Evolutionary conservation across 768 basidiomycete genomes (phyloP), one percentile per base, ranked within the genome.

Genomic region (Suillus luteus): DNA sequence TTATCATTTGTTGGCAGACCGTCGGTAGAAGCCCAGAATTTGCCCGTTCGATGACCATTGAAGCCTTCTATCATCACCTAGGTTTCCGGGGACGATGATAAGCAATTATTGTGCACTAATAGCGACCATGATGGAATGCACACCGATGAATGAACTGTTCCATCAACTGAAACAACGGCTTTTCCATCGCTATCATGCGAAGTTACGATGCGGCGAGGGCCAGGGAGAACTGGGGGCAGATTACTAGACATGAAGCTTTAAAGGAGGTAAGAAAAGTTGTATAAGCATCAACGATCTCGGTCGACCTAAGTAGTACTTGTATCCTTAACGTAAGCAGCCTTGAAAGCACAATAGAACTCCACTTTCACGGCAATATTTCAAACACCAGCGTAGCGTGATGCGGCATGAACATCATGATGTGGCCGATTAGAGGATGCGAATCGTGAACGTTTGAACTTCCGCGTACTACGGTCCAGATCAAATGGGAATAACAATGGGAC

Each of bases 1-100:
- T 85, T 87, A 65, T 88, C 85, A 19, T 80, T 78, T 1, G 83
- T 83, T 4, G 87, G 87, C 22, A 83, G 55, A 5, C 79, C 74
- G 59, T 82, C 79, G 5, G 73, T 72, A 4, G 82, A 84, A n/a
- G 77, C 75, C 86, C 86, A 88, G 85, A 75, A 5, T 75, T 65
- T 14, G 76, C 77, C 61, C 43, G 12, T 35, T 58, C n/a, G 62
- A 59, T 33, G 60, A 37, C 66, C 70, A 22, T 64, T 4, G 1
- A 55, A 14, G 19, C n/a, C 60, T 31, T 31, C 37, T 61, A 63
- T 22, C 40, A 41, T 27, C 61, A 43, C 24, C 40, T 41, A 24
- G 37, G 8, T 58, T 41, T 58, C n/a, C n/a, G n/a, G 38, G 17
- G 37, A 38, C 15, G 22, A 27, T 27, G 14, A 58, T 12, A 41